Base-by-base conservation (phyloP, 805 yeast genomes). In the Yarrowia phangngaensis region DNA sequence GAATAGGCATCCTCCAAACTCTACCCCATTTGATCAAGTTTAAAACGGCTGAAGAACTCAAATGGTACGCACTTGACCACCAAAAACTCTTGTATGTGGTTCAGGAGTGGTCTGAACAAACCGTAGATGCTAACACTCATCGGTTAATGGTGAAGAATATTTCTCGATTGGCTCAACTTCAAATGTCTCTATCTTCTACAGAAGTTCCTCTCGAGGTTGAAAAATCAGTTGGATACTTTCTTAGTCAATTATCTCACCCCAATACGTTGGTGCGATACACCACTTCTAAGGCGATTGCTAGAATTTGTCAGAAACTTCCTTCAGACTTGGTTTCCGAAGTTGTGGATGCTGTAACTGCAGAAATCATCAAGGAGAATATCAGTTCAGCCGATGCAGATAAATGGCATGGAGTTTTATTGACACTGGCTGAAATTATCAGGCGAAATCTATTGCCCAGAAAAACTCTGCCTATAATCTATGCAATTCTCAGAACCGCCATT, bases 201-300 rank as follows among this genome's bases (percentile, higher is more conserved):
- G 29, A 41, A 15, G 35, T 41, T 2, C 48, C 48, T 8, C 14
- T 22, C n/a, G 48, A 41, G 22, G 48, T 41, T 4, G 48, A 41
- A 12, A 20, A 41, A 5, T 20, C 23, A 4, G 35, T 41, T n/a
- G 48, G 35, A 2, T 30, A 16, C 17, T 41, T 41, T 20, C 16
- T 41, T n/a, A n/a, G 22, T 5, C 34, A 29, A 17, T 8, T 45
- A 6, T 13, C 31, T 8, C 31, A 31, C 24, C 31, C 23, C 11
- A 26, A 24, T 31, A 45, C 50, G 8, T 20, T 68, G 2, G 72
- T 82, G 3, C 65, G 96, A 47, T 80, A 80, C 54, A 67, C 78
- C 1, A 67, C 81, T 24, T 84, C 95, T 0, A 83, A 82, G 59
- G 78, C 80, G 17, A 61, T 83, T 20, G 75, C 83, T 4, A 69